Base-by-base conservation (phyloP, 139 green algal species). In the Picochlorum costavermella region DNA sequence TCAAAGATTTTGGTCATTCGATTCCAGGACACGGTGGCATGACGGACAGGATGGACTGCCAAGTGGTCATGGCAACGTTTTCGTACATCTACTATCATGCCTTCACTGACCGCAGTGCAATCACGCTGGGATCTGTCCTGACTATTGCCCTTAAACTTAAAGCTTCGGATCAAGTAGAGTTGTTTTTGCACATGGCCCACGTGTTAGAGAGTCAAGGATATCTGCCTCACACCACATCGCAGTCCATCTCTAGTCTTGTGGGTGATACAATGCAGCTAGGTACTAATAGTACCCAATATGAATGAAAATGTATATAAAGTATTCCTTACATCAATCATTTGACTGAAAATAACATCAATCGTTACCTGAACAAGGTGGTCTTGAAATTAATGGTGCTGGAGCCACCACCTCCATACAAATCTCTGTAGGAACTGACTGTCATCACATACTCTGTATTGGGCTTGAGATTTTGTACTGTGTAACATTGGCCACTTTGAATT, bases 1-100 rank as follows among this genome's bases (percentile, higher is more conserved):
- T 98, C 71, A 97, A 98, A 76, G 94, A 99, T 72, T 99, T 99
- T 83, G 92, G 90, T 1, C 85, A 96, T 68, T 90, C 75, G 48
- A 99, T 99, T 59, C 94, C 94, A 8, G 94, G 94, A 0, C 94
- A 99, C 71, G 94, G 94, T 14, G 94, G 94, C 33, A 83, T 99
- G 44, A 98, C 94, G 1, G 94, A 98, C 74, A 79, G 94, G 28
- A 96, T 98, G 71, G 94, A 99, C 78, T 98, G 93, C 80, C 93
- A 98, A 82, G 85, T 96, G 25, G 76, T 98, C 26, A 99, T 98
- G 89, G 92, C 88, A 2, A 71, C 96, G 28, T 98, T 98, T 59
- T 71, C 85, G 2, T 96, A 96, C 73, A 68, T 96, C 16, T 99
- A 97, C 75, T 92, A 87, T 81, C 86, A 86, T 72, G 87, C 75